Evolutionary conservation across 2,329 filamentous ascomycete species (phyloP), one percentile per base, ranked within the genome.

Genomic region (Decorospora gaudefroyi): DNA sequence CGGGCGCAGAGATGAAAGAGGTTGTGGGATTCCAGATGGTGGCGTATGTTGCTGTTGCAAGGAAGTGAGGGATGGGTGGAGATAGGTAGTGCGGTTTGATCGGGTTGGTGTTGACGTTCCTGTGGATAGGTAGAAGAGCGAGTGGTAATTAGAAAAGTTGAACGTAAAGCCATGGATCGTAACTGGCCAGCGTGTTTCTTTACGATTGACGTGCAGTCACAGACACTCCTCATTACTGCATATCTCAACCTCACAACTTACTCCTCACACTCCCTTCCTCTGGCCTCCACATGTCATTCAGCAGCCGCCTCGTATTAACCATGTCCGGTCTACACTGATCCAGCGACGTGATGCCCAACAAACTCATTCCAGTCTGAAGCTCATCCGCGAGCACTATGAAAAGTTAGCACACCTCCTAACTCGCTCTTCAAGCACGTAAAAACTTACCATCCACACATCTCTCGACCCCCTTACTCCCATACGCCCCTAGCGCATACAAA

Each of bases 301-400:
- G 32, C 22, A 69, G 31, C 4, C 63, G 57, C n/a, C 47, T 59
- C 4, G 64, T 54, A 48, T 85, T 84, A 16, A 86, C 66, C 62
- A 85, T 71, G 0, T 83, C 82, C 1, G 83, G 81, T 51, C 84
- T 78, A 4, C 83, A 75, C 59, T 85, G 76, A 39, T 79, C 75
- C 7, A 87, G 67, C 49, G 79, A 76, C 1, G 81, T 85, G 22
- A 86, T 74, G 2, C 84, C 84, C 44, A 84, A 79, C 63, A 86
- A 75, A 17, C 79, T 77, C 84, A 87, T 87, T 2, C 82, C 82
- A 2, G 80, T 84, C 53, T 83, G 78, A 3, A 87, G 65, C 62
- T 87, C 84, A 47, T 86, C 83, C 18, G 67, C 63, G 28, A 76
- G 57, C 17, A 76, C 71, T 70, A 16, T 12, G 8, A 17, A 11